Percentiles rank a stretch among this genome's conserved stretches.
Conservation (phyloP, 495 filamentous ascomycete genomes). For the Trichocladium antarcticum region DNA sequence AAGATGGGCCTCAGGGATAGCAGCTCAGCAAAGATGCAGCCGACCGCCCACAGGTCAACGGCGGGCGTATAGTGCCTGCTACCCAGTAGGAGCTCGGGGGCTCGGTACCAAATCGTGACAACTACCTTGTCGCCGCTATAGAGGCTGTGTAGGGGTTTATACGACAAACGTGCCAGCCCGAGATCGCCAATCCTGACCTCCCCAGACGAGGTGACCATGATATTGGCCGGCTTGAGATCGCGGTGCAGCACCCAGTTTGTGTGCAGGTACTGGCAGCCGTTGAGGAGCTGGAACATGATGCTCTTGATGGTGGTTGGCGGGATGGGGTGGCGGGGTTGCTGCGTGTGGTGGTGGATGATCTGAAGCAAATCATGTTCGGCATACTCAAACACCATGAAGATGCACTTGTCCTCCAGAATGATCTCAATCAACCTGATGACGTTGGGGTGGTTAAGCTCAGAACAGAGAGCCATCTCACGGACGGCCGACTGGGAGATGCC, state of each 20-base stretch:
- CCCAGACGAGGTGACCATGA: slow-evolving; percentile 87
- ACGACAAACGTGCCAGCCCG: slow-evolving; percentile 82
- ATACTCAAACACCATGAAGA: slow-evolving; percentile 99
- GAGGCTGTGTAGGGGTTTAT: slow-evolving; percentile 82
- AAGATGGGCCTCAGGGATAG: slow-evolving; percentile 88
- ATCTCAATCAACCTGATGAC: slow-evolving; percentile 90
- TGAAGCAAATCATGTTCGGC: slow-evolving; percentile 94
- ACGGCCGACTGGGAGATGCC: slow-evolving; percentile 96
- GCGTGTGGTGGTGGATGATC: slow-evolving; percentile 96
- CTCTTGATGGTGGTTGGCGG: slow-evolving; percentile 79
- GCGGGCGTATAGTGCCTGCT: slow-evolving; percentile 90
- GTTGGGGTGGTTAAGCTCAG: slow-evolving; percentile 79
- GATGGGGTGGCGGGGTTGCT: slow-evolving; percentile 74
- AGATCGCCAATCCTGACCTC: slow-evolving; percentile 91
- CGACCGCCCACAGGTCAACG: slow-evolving; percentile 94
- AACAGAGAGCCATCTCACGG: slow-evolving; percentile 97
- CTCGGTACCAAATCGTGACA: slow-evolving; percentile 98
- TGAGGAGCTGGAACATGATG: slow-evolving; percentile 88
- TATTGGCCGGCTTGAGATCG: slow-evolving; percentile 95
- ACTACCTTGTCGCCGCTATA: slow-evolving; percentile 97
- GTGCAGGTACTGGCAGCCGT: slow-evolving; percentile 89
- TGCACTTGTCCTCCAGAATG: slow-evolving; percentile 96
- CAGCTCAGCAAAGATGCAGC: slow-evolving; percentile 95
- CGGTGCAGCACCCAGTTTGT: slow-evolving; percentile 96
- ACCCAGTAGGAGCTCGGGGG: slow-evolving; percentile 85